Percentiles rank a stretch among this genome's conserved stretches.
These are phyloP conservation scores for Phylloporus rhodoxanthus DNA, from an alignment of 768 basidiomycete species.

Conservation along the genomic window DNA sequence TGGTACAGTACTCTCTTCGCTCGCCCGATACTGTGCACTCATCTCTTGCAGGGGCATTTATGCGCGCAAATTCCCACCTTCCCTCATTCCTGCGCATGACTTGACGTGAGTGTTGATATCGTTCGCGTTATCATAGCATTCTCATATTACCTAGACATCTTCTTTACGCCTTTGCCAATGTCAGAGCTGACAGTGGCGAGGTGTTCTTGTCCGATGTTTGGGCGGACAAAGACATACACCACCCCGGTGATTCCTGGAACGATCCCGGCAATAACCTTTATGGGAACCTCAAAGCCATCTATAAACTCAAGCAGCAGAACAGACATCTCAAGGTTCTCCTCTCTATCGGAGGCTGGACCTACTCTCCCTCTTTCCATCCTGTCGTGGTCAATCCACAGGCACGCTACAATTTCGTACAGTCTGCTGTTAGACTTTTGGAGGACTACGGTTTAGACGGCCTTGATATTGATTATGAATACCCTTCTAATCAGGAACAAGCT, in stretches of 20 bases:
- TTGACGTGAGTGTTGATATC: slow-evolving; percentile 60
- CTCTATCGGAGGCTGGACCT: slow-evolving; percentile 95
- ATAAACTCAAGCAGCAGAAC: slow-evolving; percentile 81
- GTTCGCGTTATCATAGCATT: background rate
- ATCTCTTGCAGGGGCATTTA: slow-evolving; percentile 77
- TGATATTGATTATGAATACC: slow-evolving; percentile 93
- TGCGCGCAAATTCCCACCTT: slow-evolving; percentile 86
- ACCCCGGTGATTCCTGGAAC: slow-evolving; percentile 92
- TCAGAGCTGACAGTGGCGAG: slow-evolving; percentile 77
- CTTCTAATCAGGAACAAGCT: slow-evolving; percentile 70
- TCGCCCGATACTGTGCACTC: background rate
- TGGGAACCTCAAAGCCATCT: slow-evolving; percentile 92
- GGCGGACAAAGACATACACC: slow-evolving; percentile 97
- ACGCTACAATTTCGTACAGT: slow-evolving; percentile 74
- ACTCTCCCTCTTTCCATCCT: slow-evolving; percentile 81
- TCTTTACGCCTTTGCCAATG: slow-evolving; percentile 89
- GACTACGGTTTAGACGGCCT: slow-evolving; percentile 91
- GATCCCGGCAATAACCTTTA: slow-evolving; percentile 87
- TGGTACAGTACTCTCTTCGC: slow-evolving; percentile 40
- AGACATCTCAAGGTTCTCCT: slow-evolving; percentile 76
- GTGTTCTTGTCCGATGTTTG: slow-evolving; percentile 85
- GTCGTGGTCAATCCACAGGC: slow-evolving; percentile 61
- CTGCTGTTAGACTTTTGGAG: slow-evolving; percentile 74
- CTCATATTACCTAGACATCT: slow-evolving; percentile 54
- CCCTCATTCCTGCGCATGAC: slow-evolving; percentile 72